Conservation (phyloP, 495 filamentous ascomycete species). For the Astrothelium subdiscretum region DNA sequence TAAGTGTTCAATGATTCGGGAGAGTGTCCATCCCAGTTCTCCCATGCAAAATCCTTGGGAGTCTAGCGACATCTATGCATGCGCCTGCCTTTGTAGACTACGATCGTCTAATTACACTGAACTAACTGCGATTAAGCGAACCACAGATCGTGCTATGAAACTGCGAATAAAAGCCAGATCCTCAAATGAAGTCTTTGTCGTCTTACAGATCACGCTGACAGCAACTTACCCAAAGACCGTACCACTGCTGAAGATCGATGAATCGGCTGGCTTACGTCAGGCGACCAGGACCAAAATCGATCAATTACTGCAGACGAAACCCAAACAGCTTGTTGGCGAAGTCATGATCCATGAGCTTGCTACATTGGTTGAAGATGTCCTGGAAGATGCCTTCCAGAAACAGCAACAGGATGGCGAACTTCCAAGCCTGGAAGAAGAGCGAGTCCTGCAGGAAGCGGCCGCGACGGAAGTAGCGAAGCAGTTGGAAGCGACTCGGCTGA, state of each 20-base stretch:
- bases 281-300: conserved; percentile 55
- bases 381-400: conserved; percentile 75
- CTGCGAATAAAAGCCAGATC: conserved; percentile 62
- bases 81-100: no score
- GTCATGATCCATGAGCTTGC: conserved; percentile 89
- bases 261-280: conserved; percentile 48
- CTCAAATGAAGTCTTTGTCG: conserved; percentile 52
- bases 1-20: no score
- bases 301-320: conserved; percentile 55
- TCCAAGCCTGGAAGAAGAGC: conserved; percentile 82
- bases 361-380: conserved; percentile 67
- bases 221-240: conserved; percentile 87
- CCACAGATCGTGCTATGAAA: conserved; percentile 65
- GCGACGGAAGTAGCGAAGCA: conserved; percentile 34
- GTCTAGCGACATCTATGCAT: no score
- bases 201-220: conserved; percentile 60
- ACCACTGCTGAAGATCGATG: conserved; percentile 61
- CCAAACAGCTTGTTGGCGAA: conserved; percentile 59
- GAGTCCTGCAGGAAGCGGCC: conserved; percentile 55
- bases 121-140: no score
- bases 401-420: conserved; percentile 54
- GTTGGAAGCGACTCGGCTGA: conserved; percentile 11
- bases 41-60: neutral
- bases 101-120: no score
- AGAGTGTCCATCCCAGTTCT: neutral